Percentiles rank a stretch among this genome's conserved stretches.
phyloP scores from a whole-genome alignment of 345 rosid species.

The Camelina neglecta region DNA sequence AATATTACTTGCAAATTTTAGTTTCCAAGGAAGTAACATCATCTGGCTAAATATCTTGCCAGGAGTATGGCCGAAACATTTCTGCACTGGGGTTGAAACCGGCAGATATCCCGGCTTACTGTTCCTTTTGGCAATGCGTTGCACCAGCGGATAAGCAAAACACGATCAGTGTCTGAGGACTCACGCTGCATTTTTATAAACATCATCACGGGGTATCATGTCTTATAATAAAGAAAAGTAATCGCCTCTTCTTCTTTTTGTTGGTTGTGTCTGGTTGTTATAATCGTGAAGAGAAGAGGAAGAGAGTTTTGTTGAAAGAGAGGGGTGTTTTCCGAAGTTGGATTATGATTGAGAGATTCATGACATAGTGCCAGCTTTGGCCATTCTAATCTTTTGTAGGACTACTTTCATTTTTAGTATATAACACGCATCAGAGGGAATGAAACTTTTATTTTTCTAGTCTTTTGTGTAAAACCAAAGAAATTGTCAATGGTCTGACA shows the following conservation, averaged over 20 bases:
- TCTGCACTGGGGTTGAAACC: slow-evolving; percentile 73
- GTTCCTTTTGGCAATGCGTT: slow-evolving; percentile 90
- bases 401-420: slow-evolving; percentile 8
- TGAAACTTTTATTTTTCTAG: neutral
- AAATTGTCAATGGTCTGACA: neutral
- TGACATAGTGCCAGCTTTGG: slow-evolving; percentile 27
- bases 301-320: slow-evolving; percentile 30
- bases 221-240: slow-evolving; percentile 14
- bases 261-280: slow-evolving; percentile 10
- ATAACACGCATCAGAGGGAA: slow-evolving; percentile 7
- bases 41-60: slow-evolving; percentile 12
- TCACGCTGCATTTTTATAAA: neutral
- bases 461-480: neutral
- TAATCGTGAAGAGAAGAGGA: neutral
- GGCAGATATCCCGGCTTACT: slow-evolving; percentile 62
- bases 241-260: neutral
- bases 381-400: slow-evolving; percentile 28
- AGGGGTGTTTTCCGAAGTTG: neutral
- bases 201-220: slow-evolving; percentile 13
- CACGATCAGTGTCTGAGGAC: slow-evolving; percentile 50
- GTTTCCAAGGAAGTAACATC: slow-evolving; percentile 12
- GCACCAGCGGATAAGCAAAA: slow-evolving; percentile 79
- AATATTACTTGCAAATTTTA: neutral
- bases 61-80: slow-evolving; percentile 91
- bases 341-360: slow-evolving; percentile 26